Evolutionary conservation across 2,329 filamentous ascomycete species (phyloP), one percentile per base, ranked within the genome.

Genomic region (Colletotrichum cuscutae): DNA sequence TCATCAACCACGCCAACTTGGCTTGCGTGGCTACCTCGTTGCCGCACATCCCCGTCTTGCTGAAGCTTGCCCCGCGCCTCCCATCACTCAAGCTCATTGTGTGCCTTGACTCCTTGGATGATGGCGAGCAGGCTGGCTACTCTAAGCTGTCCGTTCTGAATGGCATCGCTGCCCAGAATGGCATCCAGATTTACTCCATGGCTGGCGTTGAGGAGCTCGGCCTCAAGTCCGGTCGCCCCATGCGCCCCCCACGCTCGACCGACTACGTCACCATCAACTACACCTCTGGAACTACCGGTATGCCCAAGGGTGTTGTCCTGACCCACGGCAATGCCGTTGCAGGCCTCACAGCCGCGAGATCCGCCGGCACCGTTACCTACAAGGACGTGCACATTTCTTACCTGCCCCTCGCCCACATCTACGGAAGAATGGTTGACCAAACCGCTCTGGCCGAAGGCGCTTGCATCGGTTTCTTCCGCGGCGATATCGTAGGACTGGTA

Each of bases 351-450:
- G 85, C 88, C 22, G 89, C 89, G 62, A 87, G 94, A 71, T 82
- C 89, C 49, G 86, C 90, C 70, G 85, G 84, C 13, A 84, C 86
- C 13, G 86, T 90, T 68, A 76, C 77, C 3, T 78, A 84, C 62
- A 82, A 82, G 74, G 93, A 97, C 76, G 84, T 92, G 3, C 87
- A 92, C 76, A 89, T 94, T 71, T 98, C 96, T 1, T 99, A 98
- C 83, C 89, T 99, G 64, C 97, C 97, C 0, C 86, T 98, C 52
- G 97, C 97, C 11, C 97, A 99, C 81, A 98, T 99, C 78, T 98
- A 94, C 82, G 94, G 95, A 76, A 93, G 97, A 68, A 87, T 98
- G 76, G 87, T 92, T 53, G 97, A 99, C 81, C 93, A 97, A 81
- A 86, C 87, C 4, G 89, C 90, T 15, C 86, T 98, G 19, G 90